phyloP scores from a whole-genome alignment of 139 green algal genomes.

The Microglena sp. region DNA sequence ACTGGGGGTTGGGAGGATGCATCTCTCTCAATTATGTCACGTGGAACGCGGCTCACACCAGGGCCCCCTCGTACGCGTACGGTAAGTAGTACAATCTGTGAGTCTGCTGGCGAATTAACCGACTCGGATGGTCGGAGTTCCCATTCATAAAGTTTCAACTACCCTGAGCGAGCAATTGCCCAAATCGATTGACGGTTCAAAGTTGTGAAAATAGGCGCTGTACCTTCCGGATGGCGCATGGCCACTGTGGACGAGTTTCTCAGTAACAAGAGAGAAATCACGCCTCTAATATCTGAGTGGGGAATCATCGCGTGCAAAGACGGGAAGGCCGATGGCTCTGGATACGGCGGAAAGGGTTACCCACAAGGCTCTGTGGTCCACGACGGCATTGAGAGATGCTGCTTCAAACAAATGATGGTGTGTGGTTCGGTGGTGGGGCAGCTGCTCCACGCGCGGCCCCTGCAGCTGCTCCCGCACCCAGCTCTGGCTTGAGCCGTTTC shows the following conservation, averaged over 20 bases:
- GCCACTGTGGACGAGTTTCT: neutral
- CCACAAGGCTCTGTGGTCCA: neutral
- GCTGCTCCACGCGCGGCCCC: neutral
- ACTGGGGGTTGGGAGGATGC: too few species aligned
- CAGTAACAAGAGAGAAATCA: neutral
- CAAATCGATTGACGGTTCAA: too few species aligned
- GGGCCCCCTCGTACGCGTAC: too few species aligned
- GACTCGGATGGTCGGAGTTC: too few species aligned
- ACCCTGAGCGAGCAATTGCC: too few species aligned
- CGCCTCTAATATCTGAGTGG: neutral
- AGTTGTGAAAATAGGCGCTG: neutral
- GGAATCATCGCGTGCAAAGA: neutral
- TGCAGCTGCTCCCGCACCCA: neutral
- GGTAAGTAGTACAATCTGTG: too few species aligned
- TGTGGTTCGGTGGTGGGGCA: too few species aligned
- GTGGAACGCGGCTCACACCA: too few species aligned
- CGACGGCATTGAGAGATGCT: neutral
- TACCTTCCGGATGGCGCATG: neutral
- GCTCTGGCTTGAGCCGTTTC: neutral
- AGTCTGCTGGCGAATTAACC: too few species aligned
- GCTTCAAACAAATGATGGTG: neutral
- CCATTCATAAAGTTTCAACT: too few species aligned
- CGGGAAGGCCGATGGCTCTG: conserved; percentile 4
- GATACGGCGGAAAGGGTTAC: neutral
- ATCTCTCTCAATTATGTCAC: too few species aligned